Base-by-base conservation (phyloP, 352 stramenopile genomes). In the Phytophthora syringae region DNA sequence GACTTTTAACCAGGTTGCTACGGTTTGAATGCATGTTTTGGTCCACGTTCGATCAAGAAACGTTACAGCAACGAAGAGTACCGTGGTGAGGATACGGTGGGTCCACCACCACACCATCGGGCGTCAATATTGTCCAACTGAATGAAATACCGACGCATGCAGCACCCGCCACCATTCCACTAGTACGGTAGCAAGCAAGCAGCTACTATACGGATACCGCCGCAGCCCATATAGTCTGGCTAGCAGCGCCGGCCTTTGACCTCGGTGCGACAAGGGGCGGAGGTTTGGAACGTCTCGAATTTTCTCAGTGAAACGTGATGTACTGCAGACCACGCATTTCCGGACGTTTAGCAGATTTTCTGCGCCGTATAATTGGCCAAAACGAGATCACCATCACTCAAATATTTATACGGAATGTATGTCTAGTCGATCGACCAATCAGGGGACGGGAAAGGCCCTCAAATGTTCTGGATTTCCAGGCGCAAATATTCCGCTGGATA, bases 251-350 rank as follows among this genome's bases (percentile, higher is more conserved):
- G 36, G 12, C n/a, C 7, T 18, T 48, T 59, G 39, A 58, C 22
- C 40, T 16, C 50, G n/a, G 13, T 71, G 66, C 45, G 60, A 74
- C 54, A 70, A 60, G 42, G 48, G 47, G 27, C n/a, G 50, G 37
- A 67, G 67, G 52, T 62, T 64, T 21, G 22, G 45, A 48, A 48
- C 43, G 28, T 57, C 20, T 66, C 52, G 30, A 49, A 57, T 25
- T 60, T 56, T 70, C 67, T 71, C 61, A 71, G 21, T 59, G 37
- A 39, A 36, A 60, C 45, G 36, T 65, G 32, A 7, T 60, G 66
- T 70, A 34, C 25, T 12, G 42, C n/a, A 60, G 62, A 59, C 37
- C 20, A 55, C 37, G 24, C 24, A 32, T 5, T 52, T 70, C 25
- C 18, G 54, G 50, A 49, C 20, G 7, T 65, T 73, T 59, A 20